These are phyloP conservation scores for Priceomyces fermenticarens DNA, from an alignment of 805 yeast genomes.

Conservation along the genomic window DNA sequence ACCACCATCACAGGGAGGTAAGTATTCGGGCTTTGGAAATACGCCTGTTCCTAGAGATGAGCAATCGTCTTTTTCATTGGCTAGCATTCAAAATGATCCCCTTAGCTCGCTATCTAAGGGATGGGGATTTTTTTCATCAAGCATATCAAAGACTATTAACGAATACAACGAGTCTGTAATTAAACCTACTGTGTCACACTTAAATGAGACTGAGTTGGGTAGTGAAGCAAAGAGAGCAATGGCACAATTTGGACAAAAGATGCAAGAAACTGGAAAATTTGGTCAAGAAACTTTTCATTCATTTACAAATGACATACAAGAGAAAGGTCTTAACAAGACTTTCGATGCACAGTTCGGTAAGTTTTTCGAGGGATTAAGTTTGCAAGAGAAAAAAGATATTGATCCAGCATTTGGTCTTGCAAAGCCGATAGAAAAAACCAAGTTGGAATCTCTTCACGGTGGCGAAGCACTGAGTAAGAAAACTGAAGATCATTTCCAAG, in stretches of 20 bases:
- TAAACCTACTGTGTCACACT: conserved; percentile 83
- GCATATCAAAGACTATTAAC: conserved; percentile 76
- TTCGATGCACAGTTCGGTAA: conserved; percentile 48
- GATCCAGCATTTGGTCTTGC: conserved; percentile 67
- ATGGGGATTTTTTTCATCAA: conserved; percentile 89
- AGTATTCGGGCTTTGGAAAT: conserved; percentile 87
- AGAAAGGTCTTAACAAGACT: conserved; percentile 37
- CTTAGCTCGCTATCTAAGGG: conserved; percentile 88
- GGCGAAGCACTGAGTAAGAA: conserved; percentile 28
- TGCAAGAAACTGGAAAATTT: conserved; percentile 80
- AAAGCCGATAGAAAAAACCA: conserved; percentile 59
- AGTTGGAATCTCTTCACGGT: conserved; percentile 48
- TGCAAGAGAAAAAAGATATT: conserved; percentile 34
- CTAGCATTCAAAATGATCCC: conserved; percentile 78
- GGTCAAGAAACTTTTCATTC: conserved; percentile 66
- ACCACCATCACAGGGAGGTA: conserved; percentile 94
- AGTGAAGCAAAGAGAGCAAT: conserved; percentile 88
- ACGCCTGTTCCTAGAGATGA: conserved; percentile 55
- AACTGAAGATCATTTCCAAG: neutral
- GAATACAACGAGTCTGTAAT: conserved; percentile 88
- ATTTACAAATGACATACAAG: conserved; percentile 48
- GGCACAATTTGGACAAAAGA: conserved; percentile 91
- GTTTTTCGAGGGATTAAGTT: conserved; percentile 55
- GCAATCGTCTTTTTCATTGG: conserved; percentile 57
- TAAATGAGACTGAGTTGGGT: conserved; percentile 74